phyloP scores from a whole-genome alignment of 1,284 basidiomycete species.

The Ganoderma lingzhi region DNA sequence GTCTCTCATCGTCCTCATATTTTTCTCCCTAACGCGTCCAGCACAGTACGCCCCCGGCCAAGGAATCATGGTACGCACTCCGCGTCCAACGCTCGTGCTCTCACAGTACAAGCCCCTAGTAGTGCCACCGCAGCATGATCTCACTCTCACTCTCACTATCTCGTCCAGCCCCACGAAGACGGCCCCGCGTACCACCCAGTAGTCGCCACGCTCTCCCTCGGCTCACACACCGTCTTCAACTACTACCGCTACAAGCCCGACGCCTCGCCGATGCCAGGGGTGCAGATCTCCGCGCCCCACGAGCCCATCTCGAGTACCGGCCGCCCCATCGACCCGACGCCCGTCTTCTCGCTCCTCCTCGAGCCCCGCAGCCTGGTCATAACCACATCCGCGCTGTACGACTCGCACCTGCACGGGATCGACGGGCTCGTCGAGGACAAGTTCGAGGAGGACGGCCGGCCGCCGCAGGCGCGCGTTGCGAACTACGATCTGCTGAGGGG shows the following conservation, averaged over 20 bases:
- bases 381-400: slow-evolving; percentile 75
- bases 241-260: no score
- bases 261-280: no score
- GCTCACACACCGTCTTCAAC: no score
- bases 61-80: slow-evolving; percentile 82
- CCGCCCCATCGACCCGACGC: slow-evolving; percentile 66
- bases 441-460: slow-evolving; percentile 40
- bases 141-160: no score
- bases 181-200: slow-evolving; percentile 68
- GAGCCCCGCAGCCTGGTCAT: slow-evolving; percentile 86
- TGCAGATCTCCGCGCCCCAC: slow-evolving; percentile 5
- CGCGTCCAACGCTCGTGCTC: background rate
- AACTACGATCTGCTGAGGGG: slow-evolving; percentile 62
- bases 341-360: slow-evolving; percentile 78
- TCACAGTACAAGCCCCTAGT: no score
- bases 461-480: slow-evolving; percentile 49
- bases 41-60: slow-evolving; percentile 85
- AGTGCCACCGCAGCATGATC: no score
- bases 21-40: background rate
- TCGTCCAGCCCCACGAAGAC: slow-evolving; percentile 87
- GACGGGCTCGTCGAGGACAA: slow-evolving; percentile 59
- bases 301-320: slow-evolving; percentile 42
- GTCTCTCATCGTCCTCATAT: background rate
- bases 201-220: no score
- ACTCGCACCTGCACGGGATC: slow-evolving; percentile 80